Evolutionary conservation across 306 rosid genomes (phyloP), one percentile per base, ranked within the genome.

Genomic region (Dryas alaskensis): DNA sequence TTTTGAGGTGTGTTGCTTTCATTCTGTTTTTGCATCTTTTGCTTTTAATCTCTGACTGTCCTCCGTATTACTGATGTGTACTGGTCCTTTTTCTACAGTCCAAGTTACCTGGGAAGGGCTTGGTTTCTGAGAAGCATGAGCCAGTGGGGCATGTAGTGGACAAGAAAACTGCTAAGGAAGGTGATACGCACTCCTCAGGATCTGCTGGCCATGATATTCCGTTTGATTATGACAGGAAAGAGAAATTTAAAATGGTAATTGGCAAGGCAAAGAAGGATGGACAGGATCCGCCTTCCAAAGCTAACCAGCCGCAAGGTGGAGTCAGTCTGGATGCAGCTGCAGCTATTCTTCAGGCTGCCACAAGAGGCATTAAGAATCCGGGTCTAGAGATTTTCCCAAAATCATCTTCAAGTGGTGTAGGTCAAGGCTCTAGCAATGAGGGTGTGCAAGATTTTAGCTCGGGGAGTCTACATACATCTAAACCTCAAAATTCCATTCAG

Each of bases 291-390:
- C 84, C 77, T 74, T 72, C 83, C 52, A 85, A 80, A 82, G 80
- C 81, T 69, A 52, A 44, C 67, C 87, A 81, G 68, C 74, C 86
- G 69, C 79, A 81, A 64, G 71, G 65, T 52, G 84, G 72, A 66
- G 71, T 85, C 42, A 76, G 80, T 55, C 52, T 87, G 63, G 89
- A 92, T 81, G 92, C 90, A 0, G 78, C 87, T 0, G 96, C 91
- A 3, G 98, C 92, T 82, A 92, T 92, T 81, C 98, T 92, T 73
- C 88, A 87, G 86, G 98, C 88, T 60, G 98, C 88, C 69, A 88
- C 90, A 47, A 84, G 89, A 84, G 94, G 96, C 55, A 74, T 85
- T 48, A 92, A 80, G 83, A 84, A 80, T 60, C 86, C 94, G 5
- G 71, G 67, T 76, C 68, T 92, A 11, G 93, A 82, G 60, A 25